These are phyloP conservation scores for Schwanniomyces yamadae DNA, from an alignment of 805 yeast species.

Conservation along the genomic window DNA sequence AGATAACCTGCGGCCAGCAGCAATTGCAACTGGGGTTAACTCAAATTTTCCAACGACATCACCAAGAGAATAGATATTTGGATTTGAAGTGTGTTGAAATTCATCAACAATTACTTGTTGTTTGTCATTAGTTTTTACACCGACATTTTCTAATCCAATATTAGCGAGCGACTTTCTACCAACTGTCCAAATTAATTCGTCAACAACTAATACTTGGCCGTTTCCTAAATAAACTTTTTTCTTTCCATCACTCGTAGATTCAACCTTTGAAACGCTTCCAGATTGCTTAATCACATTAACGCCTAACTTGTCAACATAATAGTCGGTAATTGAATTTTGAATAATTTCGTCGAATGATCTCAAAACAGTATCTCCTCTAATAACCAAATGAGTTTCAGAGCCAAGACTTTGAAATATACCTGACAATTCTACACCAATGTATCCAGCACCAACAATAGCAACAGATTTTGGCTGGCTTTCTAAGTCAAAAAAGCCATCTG, in stretches of 20 bases:
- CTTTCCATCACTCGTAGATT: slow-evolving; percentile 30
- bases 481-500: slow-evolving; percentile 88
- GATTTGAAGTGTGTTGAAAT: slow-evolving; percentile 76
- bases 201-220: slow-evolving; percentile 53
- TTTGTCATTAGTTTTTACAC: slow-evolving; percentile 57
- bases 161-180: slow-evolving; percentile 82
- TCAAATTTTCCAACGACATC: slow-evolving; percentile 93
- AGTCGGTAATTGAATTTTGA: slow-evolving; percentile 74
- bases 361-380: slow-evolving; percentile 88
- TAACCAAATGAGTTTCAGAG: slow-evolving; percentile 78
- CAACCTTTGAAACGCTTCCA: slow-evolving; percentile 40
- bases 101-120: slow-evolving; percentile 80
- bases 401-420: slow-evolving; percentile 92
- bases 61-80: slow-evolving; percentile 80
- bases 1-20: slow-evolving; percentile 92
- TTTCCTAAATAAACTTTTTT: slow-evolving; percentile 39
- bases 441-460: slow-evolving; percentile 97
- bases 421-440: slow-evolving; percentile 92
- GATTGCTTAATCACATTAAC: slow-evolving; percentile 73
- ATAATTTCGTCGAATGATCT: slow-evolving; percentile 84
- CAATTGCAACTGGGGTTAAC: slow-evolving; percentile 97
- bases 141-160: slow-evolving; percentile 74
- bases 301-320: slow-evolving; percentile 74
- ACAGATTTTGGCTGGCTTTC: slow-evolving; percentile 85
- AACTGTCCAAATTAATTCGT: slow-evolving; percentile 86